Evolutionary conservation across 2,329 filamentous ascomycete genomes (phyloP).

Genomic region (Trichophyton rubrum): DNA sequence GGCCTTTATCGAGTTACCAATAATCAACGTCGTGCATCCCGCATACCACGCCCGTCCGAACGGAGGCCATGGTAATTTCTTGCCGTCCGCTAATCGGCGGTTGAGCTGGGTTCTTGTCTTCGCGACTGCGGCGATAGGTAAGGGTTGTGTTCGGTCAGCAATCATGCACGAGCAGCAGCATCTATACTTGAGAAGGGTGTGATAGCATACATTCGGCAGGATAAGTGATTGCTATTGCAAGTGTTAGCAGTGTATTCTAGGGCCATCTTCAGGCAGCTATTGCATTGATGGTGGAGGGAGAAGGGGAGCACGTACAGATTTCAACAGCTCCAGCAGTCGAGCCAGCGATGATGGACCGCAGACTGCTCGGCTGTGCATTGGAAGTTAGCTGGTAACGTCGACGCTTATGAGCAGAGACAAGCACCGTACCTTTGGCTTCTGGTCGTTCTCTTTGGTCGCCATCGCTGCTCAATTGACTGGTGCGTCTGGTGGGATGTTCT

Average conservation of each 20-base stretch:
- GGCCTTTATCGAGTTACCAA: constrained; percentile 93
- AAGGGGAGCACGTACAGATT: constrained; percentile 50
- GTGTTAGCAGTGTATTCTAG: constrained; percentile 16
- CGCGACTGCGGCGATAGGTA: constrained; percentile 51
- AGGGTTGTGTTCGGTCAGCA: not conserved
- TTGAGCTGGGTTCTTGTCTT: constrained; percentile 95
- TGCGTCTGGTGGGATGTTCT: not conserved
- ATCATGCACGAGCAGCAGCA: not conserved
- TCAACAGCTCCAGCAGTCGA: constrained; percentile 89
- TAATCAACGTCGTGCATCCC: constrained; percentile 90
- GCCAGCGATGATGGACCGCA: constrained; percentile 84
- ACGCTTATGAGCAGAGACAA: not conserved
- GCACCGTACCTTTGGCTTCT: constrained; percentile 27
- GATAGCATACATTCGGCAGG: constrained; percentile 69
- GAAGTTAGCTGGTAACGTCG: not conserved
- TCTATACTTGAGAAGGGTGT: not conserved
- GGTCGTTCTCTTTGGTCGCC: constrained; percentile 24
- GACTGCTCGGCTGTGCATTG: constrained; percentile 51
- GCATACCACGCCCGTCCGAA: constrained; percentile 96
- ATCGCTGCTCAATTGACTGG: not conserved
- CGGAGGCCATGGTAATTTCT: constrained; percentile 89
- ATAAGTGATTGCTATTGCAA: constrained; percentile 65
- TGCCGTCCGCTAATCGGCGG: constrained; percentile 59
- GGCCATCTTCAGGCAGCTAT: not conserved
- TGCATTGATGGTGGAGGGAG: not conserved